These are phyloP conservation scores for Pezicula neosporulosa DNA, from an alignment of 2,329 filamentous ascomycete species.

Conservation along the genomic window DNA sequence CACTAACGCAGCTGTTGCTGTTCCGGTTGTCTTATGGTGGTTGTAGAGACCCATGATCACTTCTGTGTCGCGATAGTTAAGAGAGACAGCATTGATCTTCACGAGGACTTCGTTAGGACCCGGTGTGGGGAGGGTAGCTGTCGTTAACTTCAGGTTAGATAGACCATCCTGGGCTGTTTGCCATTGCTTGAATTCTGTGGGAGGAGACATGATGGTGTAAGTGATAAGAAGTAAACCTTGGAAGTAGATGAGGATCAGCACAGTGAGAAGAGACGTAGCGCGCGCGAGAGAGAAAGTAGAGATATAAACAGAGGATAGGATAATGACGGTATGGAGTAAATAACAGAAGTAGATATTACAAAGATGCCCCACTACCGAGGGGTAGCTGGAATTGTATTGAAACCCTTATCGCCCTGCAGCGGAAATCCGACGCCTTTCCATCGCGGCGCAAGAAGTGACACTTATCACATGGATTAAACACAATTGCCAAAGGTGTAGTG, in stretches of 20 bases:
- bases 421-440: too few species aligned
- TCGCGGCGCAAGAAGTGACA: background rate
- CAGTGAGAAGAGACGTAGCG: too few species aligned
- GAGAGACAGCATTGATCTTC: slow-evolving; percentile 21
- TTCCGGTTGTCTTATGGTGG: slow-evolving; percentile 54
- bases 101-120: slow-evolving; percentile 42
- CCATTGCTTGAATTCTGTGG: slow-evolving; percentile 44
- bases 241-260: background rate
- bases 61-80: slow-evolving; percentile 27
- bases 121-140: slow-evolving; percentile 42
- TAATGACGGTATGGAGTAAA: too few species aligned
- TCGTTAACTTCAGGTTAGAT: slow-evolving; percentile 44
- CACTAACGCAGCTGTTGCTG: slow-evolving; percentile 40
- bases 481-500: background rate
- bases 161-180: slow-evolving; percentile 51
- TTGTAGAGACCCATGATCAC: slow-evolving; percentile 57
- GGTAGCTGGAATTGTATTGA: too few species aligned
- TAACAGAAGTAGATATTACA: too few species aligned
- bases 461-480: background rate
- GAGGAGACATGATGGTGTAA: slow-evolving; percentile 17
- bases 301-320: too few species aligned
- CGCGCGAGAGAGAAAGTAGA: too few species aligned
- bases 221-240: background rate
- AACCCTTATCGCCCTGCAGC: too few species aligned
- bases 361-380: too few species aligned